Percentiles rank a stretch among this genome's conserved stretches.
These are phyloP conservation scores for Kluyveromyces aestuarii DNA, from an alignment of 805 yeast species.

Conservation along the genomic window DNA sequence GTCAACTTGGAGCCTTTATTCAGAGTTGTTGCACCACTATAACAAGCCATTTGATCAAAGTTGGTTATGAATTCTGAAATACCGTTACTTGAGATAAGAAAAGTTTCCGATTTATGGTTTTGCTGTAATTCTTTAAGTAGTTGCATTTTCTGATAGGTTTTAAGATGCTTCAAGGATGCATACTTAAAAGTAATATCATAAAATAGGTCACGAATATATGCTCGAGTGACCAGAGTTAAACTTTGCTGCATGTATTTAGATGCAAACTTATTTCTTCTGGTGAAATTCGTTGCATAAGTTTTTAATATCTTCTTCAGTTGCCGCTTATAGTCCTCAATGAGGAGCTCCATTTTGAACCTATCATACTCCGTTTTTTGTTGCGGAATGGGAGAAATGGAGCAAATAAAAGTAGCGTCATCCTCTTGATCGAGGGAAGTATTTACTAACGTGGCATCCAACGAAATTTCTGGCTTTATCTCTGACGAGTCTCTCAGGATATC, in stretches of 20 bases:
- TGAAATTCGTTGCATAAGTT: background rate
- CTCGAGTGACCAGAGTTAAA: constrained; percentile 2
- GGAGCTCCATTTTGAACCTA: constrained; percentile 4
- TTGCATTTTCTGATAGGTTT: background rate
- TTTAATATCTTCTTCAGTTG: constrained; percentile 5
- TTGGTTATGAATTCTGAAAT: background rate
- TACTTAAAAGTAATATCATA: constrained; percentile 6
- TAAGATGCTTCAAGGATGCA: background rate
- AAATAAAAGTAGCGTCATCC: background rate
- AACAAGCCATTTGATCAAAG: background rate
- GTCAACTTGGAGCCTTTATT: background rate
- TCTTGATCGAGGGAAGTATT: background rate
- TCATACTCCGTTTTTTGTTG: constrained; percentile 6
- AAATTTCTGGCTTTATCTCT: background rate
- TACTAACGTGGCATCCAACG: constrained; percentile 1
- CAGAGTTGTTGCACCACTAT: background rate
- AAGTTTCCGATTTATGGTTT: background rate
- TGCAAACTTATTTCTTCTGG: background rate
- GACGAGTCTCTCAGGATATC: background rate
- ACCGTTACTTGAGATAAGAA: background rate
- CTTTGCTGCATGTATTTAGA: constrained; percentile 2
- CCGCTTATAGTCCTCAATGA: constrained; percentile 3
- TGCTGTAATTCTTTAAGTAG: background rate
- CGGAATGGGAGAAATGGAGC: constrained; percentile 6
- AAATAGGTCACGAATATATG: constrained; percentile 6